Percentiles rank a stretch among this genome's conserved stretches.
These are phyloP conservation scores for Thalassiosira ordinaria DNA, from an alignment of 352 stramenopile genomes.

Conservation along the genomic window DNA sequence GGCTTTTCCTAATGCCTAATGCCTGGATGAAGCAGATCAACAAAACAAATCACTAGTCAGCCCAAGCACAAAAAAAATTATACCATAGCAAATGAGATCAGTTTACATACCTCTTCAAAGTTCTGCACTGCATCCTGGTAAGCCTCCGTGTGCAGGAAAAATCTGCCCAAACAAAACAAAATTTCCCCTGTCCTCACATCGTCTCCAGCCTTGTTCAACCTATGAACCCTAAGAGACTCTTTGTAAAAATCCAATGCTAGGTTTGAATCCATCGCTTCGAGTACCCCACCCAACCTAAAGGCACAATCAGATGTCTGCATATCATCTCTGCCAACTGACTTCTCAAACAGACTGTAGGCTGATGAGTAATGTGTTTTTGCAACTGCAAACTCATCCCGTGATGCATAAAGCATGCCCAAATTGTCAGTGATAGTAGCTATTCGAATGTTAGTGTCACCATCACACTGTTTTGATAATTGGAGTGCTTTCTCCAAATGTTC, in stretches of 20 bases:
- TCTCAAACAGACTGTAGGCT: conserved; percentile 65
- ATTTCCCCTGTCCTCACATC: conserved; percentile 50
- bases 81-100: neutral
- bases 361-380: conserved; percentile 62
- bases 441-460: conserved; percentile 35
- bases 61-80: neutral
- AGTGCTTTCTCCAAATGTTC: conserved; percentile 56
- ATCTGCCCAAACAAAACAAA: conserved; percentile 50
- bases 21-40: conserved; percentile 14
- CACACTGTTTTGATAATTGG: conserved; percentile 44
- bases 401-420: conserved; percentile 58
- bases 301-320: conserved; percentile 55
- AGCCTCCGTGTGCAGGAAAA: conserved; percentile 26
- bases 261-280: conserved; percentile 50
- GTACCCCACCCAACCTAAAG: conserved; percentile 53
- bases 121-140: conserved; percentile 43
- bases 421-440: conserved; percentile 59
- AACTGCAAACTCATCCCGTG: conserved; percentile 33
- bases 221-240: conserved; percentile 58
- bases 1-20: conserved; percentile 49
- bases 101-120: conserved; percentile 55
- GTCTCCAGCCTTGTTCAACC: conserved; percentile 46
- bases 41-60: neutral
- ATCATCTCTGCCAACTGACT: conserved; percentile 54
- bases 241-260: conserved; percentile 61